Percentiles rank a stretch among this genome's conserved stretches.
Evolutionary conservation across 2,329 filamentous ascomycete species (phyloP).

Genomic region (Ophiocordyceps camponoti-leonardi): DNA sequence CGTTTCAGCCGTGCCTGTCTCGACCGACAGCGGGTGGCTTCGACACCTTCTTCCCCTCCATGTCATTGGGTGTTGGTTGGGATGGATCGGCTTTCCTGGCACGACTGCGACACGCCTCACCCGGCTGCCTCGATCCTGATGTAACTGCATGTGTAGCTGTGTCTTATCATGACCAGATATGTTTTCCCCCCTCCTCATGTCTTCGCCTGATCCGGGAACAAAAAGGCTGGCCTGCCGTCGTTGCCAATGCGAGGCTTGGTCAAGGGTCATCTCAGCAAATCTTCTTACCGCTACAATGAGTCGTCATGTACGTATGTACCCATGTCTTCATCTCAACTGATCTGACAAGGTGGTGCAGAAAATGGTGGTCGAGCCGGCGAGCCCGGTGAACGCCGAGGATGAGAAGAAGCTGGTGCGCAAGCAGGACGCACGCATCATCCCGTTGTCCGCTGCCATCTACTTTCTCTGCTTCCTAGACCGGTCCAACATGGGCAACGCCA

Average conservation of each 20-base stretch:
- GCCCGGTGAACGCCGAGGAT: not conserved
- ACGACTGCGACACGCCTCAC: not conserved
- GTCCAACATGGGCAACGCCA: slow-evolving; percentile 53
- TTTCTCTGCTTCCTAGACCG: slow-evolving; percentile 51
- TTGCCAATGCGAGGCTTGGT: too few relatives aligned
- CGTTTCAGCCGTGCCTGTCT: not conserved
- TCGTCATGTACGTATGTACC: too few relatives aligned
- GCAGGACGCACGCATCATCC: slow-evolving; percentile 46
- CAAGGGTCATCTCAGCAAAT: too few relatives aligned
- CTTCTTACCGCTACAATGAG: too few relatives aligned
- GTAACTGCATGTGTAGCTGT: not conserved
- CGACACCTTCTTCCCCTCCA: not conserved
- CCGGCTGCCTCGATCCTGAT: not conserved
- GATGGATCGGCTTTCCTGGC: not conserved
- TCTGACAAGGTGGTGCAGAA: not conserved
- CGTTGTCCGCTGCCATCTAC: slow-evolving; percentile 45
- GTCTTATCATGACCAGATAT: not conserved
- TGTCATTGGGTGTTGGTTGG: not conserved
- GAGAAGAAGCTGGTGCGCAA: slow-evolving; percentile 30
- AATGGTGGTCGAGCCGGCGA: not conserved
- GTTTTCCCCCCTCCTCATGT: not conserved
- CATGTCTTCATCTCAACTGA: too few relatives aligned
- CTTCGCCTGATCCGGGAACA: not conserved
- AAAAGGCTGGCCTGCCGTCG: not conserved
- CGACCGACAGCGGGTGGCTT: not conserved